phyloP scores from a whole-genome alignment of 1,139 yeast genomes.

The Yamadazyma diospyri region DNA sequence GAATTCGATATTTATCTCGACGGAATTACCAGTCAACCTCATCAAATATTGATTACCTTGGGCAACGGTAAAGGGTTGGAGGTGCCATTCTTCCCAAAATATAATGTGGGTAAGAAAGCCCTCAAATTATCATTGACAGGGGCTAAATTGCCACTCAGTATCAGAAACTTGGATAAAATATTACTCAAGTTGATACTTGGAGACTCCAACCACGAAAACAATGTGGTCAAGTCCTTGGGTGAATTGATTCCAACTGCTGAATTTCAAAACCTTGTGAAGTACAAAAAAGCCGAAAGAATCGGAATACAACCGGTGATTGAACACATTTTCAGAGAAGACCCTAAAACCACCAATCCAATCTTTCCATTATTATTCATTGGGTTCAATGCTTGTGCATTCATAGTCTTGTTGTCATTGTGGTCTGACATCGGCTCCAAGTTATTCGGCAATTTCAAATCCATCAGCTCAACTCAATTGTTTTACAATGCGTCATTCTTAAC shows the following conservation, averaged over 20 bases:
- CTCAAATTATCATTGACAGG: conserved; percentile 27
- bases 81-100: conserved; percentile 24
- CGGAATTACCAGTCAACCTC: conserved; percentile 25
- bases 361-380: conserved; percentile 54
- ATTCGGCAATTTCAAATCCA: conserved; percentile 29
- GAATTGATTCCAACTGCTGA: conserved; percentile 33
- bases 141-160: conserved; percentile 33
- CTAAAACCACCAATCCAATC: conserved; percentile 50
- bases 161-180: conserved; percentile 33
- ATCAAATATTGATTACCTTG: conserved; percentile 27
- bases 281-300: conserved; percentile 36
- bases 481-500: conserved; percentile 48
- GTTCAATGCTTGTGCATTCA: conserved; percentile 39
- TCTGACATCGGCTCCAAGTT: conserved; percentile 37
- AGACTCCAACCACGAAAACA: conserved; percentile 19
- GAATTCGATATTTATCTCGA: conserved; percentile 27
- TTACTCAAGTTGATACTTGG: conserved; percentile 33
- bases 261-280: conserved; percentile 21
- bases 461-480: conserved; percentile 23
- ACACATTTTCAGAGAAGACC: conserved; percentile 61
- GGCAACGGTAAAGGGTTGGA: conserved; percentile 25
- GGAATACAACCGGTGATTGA: conserved; percentile 62
- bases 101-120: conserved; percentile 17
- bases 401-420: conserved; percentile 51
- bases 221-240: conserved; percentile 27